phyloP scores from a whole-genome alignment of 345 rosid genomes.

The Viola odorata region DNA sequence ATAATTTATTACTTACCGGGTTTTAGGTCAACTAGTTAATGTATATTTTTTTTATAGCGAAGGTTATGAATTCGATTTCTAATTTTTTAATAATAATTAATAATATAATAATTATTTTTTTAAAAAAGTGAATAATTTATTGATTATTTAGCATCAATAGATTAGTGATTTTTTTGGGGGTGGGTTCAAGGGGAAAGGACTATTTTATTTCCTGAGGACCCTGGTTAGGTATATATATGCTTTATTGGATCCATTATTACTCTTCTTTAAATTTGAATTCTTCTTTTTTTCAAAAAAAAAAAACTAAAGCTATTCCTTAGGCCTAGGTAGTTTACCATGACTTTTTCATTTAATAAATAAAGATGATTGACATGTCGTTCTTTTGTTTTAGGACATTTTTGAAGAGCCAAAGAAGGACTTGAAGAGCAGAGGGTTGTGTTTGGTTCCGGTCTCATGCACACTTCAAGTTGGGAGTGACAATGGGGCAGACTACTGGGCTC shows the following conservation, averaged over 20 bases:
- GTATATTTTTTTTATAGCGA: no score
- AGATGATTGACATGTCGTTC: not conserved
- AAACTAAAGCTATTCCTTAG: no score
- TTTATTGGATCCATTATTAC: slow-evolving; percentile 19
- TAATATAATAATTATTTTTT: no score
- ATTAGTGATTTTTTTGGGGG: slow-evolving; percentile 22
- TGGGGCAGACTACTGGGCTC: slow-evolving; percentile 30
- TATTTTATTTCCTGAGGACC: slow-evolving; percentile 86
- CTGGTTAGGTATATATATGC: slow-evolving; percentile 79
- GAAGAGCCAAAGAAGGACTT: slow-evolving; percentile 15
- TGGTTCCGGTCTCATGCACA: slow-evolving; percentile 25
- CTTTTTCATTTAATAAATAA: not conserved
- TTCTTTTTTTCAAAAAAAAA: no score
- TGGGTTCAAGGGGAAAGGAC: slow-evolving; percentile 78
- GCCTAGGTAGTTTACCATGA: not conserved
- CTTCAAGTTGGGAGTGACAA: slow-evolving; percentile 24
- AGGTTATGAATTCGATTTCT: no score
- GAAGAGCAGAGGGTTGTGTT: slow-evolving; percentile 26
- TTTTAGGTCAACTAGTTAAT: no score
- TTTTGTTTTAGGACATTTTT: slow-evolving; percentile 6
- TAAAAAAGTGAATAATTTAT: no score
- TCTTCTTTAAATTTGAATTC: not conserved
- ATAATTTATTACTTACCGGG: no score
- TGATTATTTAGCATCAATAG: slow-evolving; percentile 6
- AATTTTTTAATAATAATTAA: no score